phyloP scores from a whole-genome alignment of 352 stramenopile species.

The Globisporangium ultimum region DNA sequence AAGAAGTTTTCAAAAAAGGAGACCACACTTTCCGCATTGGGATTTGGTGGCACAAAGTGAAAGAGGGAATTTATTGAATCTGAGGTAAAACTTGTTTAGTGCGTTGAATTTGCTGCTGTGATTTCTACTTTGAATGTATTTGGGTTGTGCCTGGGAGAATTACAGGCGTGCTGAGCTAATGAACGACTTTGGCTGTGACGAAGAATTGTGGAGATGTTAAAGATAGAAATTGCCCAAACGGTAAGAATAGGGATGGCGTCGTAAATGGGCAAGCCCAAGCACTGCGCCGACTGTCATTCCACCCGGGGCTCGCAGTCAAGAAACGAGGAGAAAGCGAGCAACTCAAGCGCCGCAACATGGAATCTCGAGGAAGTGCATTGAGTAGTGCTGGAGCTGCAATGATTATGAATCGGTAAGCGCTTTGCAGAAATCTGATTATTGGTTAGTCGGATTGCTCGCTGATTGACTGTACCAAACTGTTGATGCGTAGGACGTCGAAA shows the following conservation, averaged over 20 bases:
- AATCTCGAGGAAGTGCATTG: constrained; percentile 46
- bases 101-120: too few relatives aligned
- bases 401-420: constrained; percentile 56
- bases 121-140: too few relatives aligned
- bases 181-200: too few relatives aligned
- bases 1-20: constrained; percentile 18
- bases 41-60: constrained; percentile 7
- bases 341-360: constrained; percentile 16
- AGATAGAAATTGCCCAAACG: too few relatives aligned
- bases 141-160: too few relatives aligned
- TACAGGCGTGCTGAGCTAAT: too few relatives aligned
- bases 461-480: too few relatives aligned
- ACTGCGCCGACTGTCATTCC: not conserved
- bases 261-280: not conserved
- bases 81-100: too few relatives aligned
- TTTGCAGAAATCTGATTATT: not conserved
- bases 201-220: too few relatives aligned
- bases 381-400: constrained; percentile 62
- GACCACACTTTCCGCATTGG: constrained; percentile 9
- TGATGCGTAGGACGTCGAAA: constrained; percentile 26
- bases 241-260: not conserved
- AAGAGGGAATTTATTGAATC: too few relatives aligned
- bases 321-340: not conserved
- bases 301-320: not conserved
- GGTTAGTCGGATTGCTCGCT: not conserved